A percentile compares a stretch with the other conserved stretches of the same genome.
Conservation (phyloP, 257 asterid species). For the Haberlea rhodopensis region DNA sequence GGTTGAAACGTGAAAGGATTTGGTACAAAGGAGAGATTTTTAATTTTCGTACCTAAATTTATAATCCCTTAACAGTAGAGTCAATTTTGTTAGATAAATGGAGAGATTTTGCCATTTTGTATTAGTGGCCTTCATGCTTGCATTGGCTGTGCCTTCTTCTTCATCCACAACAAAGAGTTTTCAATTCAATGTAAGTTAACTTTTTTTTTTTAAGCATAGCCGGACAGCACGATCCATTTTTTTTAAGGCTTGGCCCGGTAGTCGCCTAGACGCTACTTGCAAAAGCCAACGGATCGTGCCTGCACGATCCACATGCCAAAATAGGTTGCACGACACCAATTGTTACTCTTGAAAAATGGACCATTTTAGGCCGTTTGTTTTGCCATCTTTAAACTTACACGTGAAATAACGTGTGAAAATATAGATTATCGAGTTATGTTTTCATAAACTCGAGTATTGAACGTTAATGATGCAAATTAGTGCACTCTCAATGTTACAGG, state of each 20-base stretch:
- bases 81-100: constrained; percentile 33
- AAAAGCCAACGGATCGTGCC: too few relatives aligned
- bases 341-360: too few relatives aligned
- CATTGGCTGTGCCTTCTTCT: constrained; percentile 31
- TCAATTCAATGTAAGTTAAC: constrained; percentile 47
- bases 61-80: neutral
- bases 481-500: constrained; percentile 35
- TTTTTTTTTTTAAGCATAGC: neutral
- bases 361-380: too few relatives aligned
- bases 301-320: too few relatives aligned
- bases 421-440: neutral
- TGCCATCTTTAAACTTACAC: too few relatives aligned
- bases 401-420: too few relatives aligned
- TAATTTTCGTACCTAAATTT: too few relatives aligned
- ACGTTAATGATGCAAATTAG: neutral
- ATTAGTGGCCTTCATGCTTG: constrained; percentile 23
- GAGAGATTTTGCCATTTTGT: constrained; percentile 26
- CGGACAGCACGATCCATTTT: neutral
- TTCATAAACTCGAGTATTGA: neutral
- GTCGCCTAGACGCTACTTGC: too few relatives aligned
- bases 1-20: too few relatives aligned
- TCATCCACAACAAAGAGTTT: constrained; percentile 45
- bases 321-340: too few relatives aligned
- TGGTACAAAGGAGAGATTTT: neutral
- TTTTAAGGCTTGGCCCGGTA: too few relatives aligned